Base-by-base conservation (phyloP, 139 green algal genomes). In the Diplosphaera chodatii region DNA sequence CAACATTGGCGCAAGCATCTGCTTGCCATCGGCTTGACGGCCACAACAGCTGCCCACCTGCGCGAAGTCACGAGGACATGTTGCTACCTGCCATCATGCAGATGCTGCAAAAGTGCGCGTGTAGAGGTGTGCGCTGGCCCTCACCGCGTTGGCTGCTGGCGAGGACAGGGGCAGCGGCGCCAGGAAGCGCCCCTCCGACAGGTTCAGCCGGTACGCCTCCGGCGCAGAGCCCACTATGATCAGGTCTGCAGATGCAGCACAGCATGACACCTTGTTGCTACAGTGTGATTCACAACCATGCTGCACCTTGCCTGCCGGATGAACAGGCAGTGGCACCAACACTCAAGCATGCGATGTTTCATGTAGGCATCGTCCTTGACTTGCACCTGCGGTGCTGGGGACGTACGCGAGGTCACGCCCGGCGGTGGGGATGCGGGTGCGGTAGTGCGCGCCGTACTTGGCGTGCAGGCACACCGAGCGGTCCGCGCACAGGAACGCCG, bases 401-500 rank as follows among this genome's bases (percentile, higher is more conserved):
- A 78, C 79, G 80, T 98, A 99, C 0, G 88, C 85, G 34, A 98
- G 68, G 75, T 92, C 89, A 3, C 94, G 82, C 31, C 94, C 94
- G 68, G 79, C 74, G 59, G 76, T 78, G 27, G 89, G 89, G 27
- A 92, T 75, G 16, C 94, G 81, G 0, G 79, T 89, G 48, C 85
- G 87, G 85, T 95, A 92, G 83, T 99, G 93, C 10, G 78, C 74
- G 37, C 95, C 95, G 78, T 94, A 98, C 41, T 86, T 82, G 15
- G 95, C 93, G 76, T 99, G 95, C 69, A 99, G 92, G 30, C 71
- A 74, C 16, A 99, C 25, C 33, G 77, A 88, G 73, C 83, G 82
- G 79, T 99, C 95, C 8, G 76, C 75, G 75, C 91, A 97, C 22
- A 99, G 77, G 73, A 99, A 95, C 4, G 87, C 95, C 0, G 90